Conservation (phyloP, 2,329 filamentous ascomycete species). For the Capronia epimyces region DNA sequence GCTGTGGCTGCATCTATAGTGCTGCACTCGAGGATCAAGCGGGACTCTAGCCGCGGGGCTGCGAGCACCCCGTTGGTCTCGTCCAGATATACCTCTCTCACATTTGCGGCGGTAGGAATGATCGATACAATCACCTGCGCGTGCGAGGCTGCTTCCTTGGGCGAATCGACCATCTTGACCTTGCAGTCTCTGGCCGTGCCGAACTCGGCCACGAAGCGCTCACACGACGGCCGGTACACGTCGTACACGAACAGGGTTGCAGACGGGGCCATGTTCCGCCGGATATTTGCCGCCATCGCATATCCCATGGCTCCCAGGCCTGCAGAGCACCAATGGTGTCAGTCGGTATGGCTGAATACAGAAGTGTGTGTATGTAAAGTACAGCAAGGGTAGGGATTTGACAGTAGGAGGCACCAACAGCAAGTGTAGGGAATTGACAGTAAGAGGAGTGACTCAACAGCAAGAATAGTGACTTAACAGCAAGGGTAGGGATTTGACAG, state of each 20-base stretch:
- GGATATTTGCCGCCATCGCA: constrained; percentile 50
- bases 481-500: too few relatives aligned
- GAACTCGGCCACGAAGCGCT: constrained; percentile 4
- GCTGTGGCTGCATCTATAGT: constrained; percentile 1
- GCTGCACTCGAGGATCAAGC: constrained; percentile 12
- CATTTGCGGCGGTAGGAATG: constrained; percentile 1
- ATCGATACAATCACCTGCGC: constrained; percentile 5
- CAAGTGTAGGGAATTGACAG: too few relatives aligned
- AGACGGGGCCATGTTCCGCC: constrained; percentile 41
- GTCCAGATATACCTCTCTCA: constrained; percentile 6
- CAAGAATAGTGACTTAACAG: too few relatives aligned
- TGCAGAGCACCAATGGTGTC: too few relatives aligned
- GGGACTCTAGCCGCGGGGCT: neutral
- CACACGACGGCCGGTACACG: constrained; percentile 35
- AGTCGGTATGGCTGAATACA: too few relatives aligned
- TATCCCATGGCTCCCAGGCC: constrained; percentile 52
- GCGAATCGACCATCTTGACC: neutral
- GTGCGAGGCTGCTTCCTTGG: neutral
- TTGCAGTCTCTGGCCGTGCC: neutral
- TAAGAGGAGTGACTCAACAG: too few relatives aligned
- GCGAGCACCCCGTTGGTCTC: neutral
- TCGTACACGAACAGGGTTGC: constrained; percentile 47
- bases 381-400: too few relatives aligned
- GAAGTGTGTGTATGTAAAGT: too few relatives aligned
- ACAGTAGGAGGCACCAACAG: too few relatives aligned